Evolutionary conservation across 2,329 filamentous ascomycete species (phyloP).

Genomic region (Cordyceps militaris): DNA sequence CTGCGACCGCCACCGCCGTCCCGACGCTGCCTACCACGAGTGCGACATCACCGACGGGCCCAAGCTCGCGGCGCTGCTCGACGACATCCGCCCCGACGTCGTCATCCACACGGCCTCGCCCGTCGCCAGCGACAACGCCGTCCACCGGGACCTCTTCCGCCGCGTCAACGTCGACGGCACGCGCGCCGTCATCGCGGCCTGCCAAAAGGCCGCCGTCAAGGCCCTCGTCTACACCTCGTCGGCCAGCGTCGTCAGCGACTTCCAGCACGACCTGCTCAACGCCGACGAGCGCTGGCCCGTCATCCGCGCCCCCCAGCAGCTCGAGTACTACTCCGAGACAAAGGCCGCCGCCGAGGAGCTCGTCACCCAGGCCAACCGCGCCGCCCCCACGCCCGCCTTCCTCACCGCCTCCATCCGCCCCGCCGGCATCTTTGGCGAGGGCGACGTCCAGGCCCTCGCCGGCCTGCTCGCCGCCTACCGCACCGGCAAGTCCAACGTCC

Average conservation of each 20-base stretch:
- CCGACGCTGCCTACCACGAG: slow-evolving; percentile 57
- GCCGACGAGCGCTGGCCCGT: slow-evolving; percentile 78
- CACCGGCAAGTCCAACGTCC: slow-evolving; percentile 63
- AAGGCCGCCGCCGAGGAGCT: slow-evolving; percentile 81
- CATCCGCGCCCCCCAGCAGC: slow-evolving; percentile 62
- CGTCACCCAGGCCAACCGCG: slow-evolving; percentile 68
- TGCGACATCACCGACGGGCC: slow-evolving; percentile 67
- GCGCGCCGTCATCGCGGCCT: slow-evolving; percentile 66
- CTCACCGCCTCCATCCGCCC: slow-evolving; percentile 78
- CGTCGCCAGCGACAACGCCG: slow-evolving; percentile 42
- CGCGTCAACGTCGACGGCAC: slow-evolving; percentile 89
- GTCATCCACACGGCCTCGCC: slow-evolving; percentile 89
- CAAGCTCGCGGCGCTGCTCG: slow-evolving; percentile 56
- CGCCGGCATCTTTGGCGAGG: slow-evolving; percentile 84
- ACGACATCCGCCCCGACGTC: slow-evolving; percentile 63
- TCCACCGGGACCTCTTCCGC: slow-evolving; percentile 57
- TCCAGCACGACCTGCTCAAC: slow-evolving; percentile 69
- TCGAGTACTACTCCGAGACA: slow-evolving; percentile 82
- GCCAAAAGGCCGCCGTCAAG: slow-evolving; percentile 62
- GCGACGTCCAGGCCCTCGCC: slow-evolving; percentile 69
- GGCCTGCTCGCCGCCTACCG: slow-evolving; percentile 67
- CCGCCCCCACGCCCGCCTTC: slow-evolving; percentile 42
- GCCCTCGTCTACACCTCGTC: slow-evolving; percentile 88
- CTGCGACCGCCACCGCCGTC: slow-evolving; percentile 61
- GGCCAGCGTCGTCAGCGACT: slow-evolving; percentile 80